Percentiles rank a stretch among this genome's conserved stretches.
These are phyloP conservation scores for Rhododendron mucronatum DNA, from an alignment of 148 eudicot genomes.

Conservation along the genomic window DNA sequence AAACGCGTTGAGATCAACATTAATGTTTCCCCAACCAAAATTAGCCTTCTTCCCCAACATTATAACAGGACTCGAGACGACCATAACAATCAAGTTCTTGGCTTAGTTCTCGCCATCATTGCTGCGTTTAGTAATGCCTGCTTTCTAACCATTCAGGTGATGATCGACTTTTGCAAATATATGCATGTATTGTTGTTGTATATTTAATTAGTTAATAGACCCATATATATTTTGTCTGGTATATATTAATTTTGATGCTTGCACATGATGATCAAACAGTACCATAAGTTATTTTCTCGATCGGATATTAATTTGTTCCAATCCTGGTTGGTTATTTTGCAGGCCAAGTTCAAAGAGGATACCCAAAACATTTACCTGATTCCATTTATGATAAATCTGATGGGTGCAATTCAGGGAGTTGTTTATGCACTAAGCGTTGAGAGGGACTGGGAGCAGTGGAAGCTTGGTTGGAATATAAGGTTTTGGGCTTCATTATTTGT, in stretches of 20 bases:
- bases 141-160: not conserved
- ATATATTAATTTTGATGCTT: too few species aligned
- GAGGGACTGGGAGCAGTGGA: constrained; percentile 1
- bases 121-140: not conserved
- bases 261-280: too few species aligned
- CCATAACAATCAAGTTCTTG: not conserved
- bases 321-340: not conserved
- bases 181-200: too few species aligned
- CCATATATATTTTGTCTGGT: not conserved
- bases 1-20: not conserved
- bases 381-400: not conserved
- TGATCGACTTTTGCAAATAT: not conserved
- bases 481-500: not conserved
- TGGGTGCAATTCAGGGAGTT: constrained; percentile 1
- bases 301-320: not conserved
- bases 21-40: not conserved
- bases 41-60: not conserved
- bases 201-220: too few species aligned
- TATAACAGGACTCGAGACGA: not conserved
- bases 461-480: constrained; percentile 5
- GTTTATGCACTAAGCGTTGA: not conserved
- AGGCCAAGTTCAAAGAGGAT: not conserved
- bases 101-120: not conserved
- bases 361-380: not conserved
- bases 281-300: not conserved